These are phyloP conservation scores for Sclerotinia spermophila DNA, from an alignment of 2,329 filamentous ascomycete species.

Conservation along the genomic window DNA sequence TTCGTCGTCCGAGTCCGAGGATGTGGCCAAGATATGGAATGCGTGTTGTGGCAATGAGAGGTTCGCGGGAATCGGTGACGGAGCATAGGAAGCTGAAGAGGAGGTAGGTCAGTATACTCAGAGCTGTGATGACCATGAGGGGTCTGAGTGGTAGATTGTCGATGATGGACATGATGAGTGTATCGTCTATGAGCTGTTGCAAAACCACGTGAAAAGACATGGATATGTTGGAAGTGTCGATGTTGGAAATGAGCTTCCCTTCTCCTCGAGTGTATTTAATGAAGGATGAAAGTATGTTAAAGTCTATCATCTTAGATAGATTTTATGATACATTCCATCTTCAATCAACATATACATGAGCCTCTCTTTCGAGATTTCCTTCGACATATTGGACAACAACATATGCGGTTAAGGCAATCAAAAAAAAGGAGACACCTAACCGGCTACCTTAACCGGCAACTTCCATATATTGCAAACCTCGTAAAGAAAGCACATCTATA, in stretches of 20 bases:
- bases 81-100: neutral
- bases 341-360: neutral
- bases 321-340: neutral
- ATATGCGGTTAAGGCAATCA: neutral
- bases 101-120: neutral
- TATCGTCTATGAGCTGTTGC: neutral
- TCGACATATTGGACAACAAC: neutral
- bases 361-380: neutral
- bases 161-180: neutral
- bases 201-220: neutral
- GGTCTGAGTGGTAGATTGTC: too few species aligned
- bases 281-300: neutral
- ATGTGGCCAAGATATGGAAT: constrained; percentile 21
- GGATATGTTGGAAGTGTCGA: neutral
- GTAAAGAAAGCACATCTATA: neutral
- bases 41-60: neutral
- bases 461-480: neutral
- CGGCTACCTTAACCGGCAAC: neutral
- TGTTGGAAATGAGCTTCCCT: neutral
- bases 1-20: constrained; percentile 13
- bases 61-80: neutral
- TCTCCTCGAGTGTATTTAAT: neutral
- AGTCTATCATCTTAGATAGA: neutral
- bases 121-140: too few species aligned
- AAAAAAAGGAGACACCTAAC: neutral